Percentiles rank a stretch among this genome's conserved stretches.
Conservation (phyloP, 1,284 basidiomycete genomes). For the Moesziomyces parantarcticus region DNA sequence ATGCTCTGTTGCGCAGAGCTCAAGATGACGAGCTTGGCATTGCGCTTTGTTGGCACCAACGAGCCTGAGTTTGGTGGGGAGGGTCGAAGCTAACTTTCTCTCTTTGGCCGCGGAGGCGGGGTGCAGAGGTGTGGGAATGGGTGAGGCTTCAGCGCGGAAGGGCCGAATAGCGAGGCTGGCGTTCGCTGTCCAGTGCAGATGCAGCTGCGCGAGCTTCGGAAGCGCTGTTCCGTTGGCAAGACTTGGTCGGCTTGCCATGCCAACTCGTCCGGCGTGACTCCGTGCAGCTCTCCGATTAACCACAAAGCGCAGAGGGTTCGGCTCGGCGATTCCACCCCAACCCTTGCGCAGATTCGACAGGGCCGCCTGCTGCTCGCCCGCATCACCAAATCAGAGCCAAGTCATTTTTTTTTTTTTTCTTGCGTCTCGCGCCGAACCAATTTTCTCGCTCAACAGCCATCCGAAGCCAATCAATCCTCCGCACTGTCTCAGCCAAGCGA, state of each 20-base stretch:
- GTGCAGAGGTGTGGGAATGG: too few relatives aligned
- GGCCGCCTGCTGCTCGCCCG: not conserved
- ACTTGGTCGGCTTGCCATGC: not conserved
- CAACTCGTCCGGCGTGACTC: too few relatives aligned
- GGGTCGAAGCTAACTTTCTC: too few relatives aligned
- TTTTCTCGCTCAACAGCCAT: not conserved
- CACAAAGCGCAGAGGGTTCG: too few relatives aligned
- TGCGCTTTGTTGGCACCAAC: too few relatives aligned
- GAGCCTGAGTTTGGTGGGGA: too few relatives aligned
- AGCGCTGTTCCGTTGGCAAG: slow-evolving; percentile 12
- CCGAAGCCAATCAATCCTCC: not conserved
- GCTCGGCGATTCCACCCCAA: not conserved
- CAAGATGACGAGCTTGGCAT: too few relatives aligned
- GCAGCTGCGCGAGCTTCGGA: slow-evolving; percentile 14
- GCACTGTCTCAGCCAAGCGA: not conserved
- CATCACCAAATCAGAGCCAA: slow-evolving; percentile 11
- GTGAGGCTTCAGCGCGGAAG: not conserved
- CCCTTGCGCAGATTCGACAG: not conserved
- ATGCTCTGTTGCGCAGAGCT: too few relatives aligned
- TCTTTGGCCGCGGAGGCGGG: too few relatives aligned
- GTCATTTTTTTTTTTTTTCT: slow-evolving; percentile 2
- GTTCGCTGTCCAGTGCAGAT: too few relatives aligned
- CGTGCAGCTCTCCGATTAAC: not conserved
- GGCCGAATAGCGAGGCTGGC: too few relatives aligned
- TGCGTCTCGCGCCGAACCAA: not conserved